Conservation (phyloP, 2,329 filamentous ascomycete species). For the Cylindrodendrum hubeiense region DNA sequence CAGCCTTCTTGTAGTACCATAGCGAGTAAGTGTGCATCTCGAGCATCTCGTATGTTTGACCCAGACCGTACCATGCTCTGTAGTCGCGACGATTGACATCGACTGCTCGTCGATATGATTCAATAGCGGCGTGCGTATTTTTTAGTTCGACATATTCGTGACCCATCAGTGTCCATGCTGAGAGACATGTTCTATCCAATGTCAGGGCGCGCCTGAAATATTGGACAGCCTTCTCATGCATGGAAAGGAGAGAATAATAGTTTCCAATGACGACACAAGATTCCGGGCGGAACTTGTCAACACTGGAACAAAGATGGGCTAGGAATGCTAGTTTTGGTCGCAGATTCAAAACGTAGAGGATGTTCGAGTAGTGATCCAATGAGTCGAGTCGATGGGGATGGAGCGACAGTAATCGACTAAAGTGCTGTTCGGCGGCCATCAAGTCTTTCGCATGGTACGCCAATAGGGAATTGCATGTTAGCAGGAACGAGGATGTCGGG, state of each 20-base stretch:
- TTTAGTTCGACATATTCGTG: constrained; percentile 99
- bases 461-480: constrained; percentile 89
- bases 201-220: constrained; percentile 96
- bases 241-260: constrained; percentile 93
- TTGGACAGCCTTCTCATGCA: constrained; percentile 97
- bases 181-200: constrained; percentile 89
- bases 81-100: constrained; percentile 97
- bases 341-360: constrained; percentile 91
- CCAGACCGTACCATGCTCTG: constrained; percentile 96
- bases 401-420: constrained; percentile 84
- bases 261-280: constrained; percentile 98
- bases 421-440: constrained; percentile 72
- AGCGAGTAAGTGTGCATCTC: constrained; percentile 98
- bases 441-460: constrained; percentile 92
- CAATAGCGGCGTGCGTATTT: constrained; percentile 97
- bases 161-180: constrained; percentile 98
- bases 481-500: constrained; percentile 87
- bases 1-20: constrained; percentile 98
- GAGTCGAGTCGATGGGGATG: constrained; percentile 84
- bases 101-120: constrained; percentile 94
- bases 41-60: constrained; percentile 96
- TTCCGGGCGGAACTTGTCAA: constrained; percentile 96
- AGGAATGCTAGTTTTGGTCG: constrained; percentile 92
- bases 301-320: constrained; percentile 88
- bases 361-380: constrained; percentile 96